Conservation (phyloP, 2,329 filamentous ascomycete genomes). For the Talaromyces sp. region DNA sequence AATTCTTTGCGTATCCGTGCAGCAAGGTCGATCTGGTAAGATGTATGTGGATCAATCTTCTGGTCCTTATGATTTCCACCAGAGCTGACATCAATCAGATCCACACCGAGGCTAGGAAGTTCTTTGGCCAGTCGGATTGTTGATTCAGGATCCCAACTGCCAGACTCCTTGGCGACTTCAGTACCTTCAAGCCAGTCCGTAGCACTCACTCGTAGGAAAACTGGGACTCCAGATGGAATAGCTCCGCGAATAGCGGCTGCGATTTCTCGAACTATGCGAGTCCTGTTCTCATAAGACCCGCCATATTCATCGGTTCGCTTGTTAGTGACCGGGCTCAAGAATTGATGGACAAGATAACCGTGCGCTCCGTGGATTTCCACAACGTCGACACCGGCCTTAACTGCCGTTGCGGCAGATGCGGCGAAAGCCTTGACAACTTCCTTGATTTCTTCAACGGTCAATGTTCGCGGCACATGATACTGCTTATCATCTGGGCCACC, state of each 20-base stretch:
- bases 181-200: conserved; percentile 64
- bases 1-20: conserved; percentile 40
- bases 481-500: conserved; percentile 42
- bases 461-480: conserved; percentile 59
- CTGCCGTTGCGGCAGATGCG: conserved; percentile 52
- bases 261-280: conserved; percentile 61
- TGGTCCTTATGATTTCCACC: conserved; percentile 44
- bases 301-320: conserved; percentile 54
- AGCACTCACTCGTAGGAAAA: conserved; percentile 66
- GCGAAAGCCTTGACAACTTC: conserved; percentile 58
- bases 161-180: conserved; percentile 18
- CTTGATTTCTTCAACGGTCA: conserved; percentile 64
- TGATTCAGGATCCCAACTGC: conserved; percentile 38
- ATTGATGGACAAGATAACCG: conserved; percentile 67
- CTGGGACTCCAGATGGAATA: conserved; percentile 62
- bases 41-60: conserved; percentile 41
- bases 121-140: conserved; percentile 38
- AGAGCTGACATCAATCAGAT: conserved; percentile 44
- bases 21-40: conserved; percentile 34
- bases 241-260: conserved; percentile 33
- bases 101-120: conserved; percentile 39
- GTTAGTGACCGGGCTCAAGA: conserved; percentile 66
- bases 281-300: conserved; percentile 56
- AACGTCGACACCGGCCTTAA: conserved; percentile 67
- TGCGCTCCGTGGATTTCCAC: conserved; percentile 77